A percentile compares a stretch with the other conserved stretches of the same genome.
Conservation (phyloP, 2,329 filamentous ascomycete species). For the Shiraia sp. region DNA sequence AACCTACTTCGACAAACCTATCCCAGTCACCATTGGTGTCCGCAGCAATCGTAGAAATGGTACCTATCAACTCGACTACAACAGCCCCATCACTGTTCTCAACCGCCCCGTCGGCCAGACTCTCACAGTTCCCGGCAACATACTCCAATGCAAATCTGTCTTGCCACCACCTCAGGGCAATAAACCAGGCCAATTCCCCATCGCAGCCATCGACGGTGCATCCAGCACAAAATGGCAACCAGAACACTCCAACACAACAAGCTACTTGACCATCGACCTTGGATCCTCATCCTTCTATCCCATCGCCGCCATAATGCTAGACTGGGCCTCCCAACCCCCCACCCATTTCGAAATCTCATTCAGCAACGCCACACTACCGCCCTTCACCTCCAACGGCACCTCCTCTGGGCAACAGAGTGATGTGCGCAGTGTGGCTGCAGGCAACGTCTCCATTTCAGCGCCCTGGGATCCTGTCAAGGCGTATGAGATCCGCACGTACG, state of each 20-base stretch:
- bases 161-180: constrained; percentile 48
- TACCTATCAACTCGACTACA: constrained; percentile 51
- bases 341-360: constrained; percentile 58
- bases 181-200: constrained; percentile 69
- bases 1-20: constrained; percentile 57
- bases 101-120: constrained; percentile 63
- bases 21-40: constrained; percentile 62
- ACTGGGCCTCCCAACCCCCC: constrained; percentile 64
- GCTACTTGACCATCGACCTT: constrained; percentile 62
- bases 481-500: constrained; percentile 46
- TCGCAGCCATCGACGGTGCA: constrained; percentile 68
- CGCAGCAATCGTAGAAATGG: constrained; percentile 31
- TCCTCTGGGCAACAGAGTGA: constrained; percentile 1
- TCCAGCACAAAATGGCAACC: constrained; percentile 71
- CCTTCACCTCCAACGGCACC: constrained; percentile 12
- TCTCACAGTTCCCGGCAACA: constrained; percentile 61
- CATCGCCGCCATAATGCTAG: constrained; percentile 58
- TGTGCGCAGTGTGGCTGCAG: constrained; percentile 18
- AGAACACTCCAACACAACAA: constrained; percentile 51
- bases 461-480: constrained; percentile 45
- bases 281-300: constrained; percentile 41
- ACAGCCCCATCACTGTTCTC: constrained; percentile 57
- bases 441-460: constrained; percentile 45
- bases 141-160: constrained; percentile 64
- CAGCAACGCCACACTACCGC: constrained; percentile 51